A percentile compares a stretch with the other conserved stretches of the same genome.
Evolutionary conservation across 2,329 filamentous ascomycete species (phyloP).

Genomic region (Aschersonia sp.): DNA sequence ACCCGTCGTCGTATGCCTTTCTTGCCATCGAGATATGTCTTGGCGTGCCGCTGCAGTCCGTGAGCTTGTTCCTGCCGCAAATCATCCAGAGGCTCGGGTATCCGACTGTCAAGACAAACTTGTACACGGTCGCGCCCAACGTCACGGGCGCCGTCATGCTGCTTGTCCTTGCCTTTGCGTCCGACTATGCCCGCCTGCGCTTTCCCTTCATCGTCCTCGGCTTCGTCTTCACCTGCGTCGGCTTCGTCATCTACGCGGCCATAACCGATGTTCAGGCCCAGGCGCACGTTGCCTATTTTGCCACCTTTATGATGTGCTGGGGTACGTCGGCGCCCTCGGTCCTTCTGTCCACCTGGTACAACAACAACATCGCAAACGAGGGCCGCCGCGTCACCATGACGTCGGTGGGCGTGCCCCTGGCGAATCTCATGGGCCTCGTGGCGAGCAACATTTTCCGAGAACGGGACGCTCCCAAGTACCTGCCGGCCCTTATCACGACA

Average conservation of each 20-base stretch:
- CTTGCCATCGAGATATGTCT: constrained; percentile 41
- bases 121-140: constrained; percentile 73
- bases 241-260: constrained; percentile 65
- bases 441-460: constrained; percentile 53
- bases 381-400: constrained; percentile 56
- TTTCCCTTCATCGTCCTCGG: constrained; percentile 63
- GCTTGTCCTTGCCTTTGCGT: constrained; percentile 55
- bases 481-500: constrained; percentile 48
- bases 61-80: constrained; percentile 38
- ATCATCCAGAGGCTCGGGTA: constrained; percentile 35
- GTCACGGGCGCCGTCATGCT: constrained; percentile 59
- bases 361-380: constrained; percentile 71
- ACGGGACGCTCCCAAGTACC: constrained; percentile 51
- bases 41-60: constrained; percentile 42
- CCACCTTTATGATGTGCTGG: constrained; percentile 73
- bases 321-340: constrained; percentile 63
- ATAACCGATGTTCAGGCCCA: constrained; percentile 48
- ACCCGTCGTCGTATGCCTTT: constrained; percentile 33
- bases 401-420: constrained; percentile 56
- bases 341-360: constrained; percentile 52
- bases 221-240: constrained; percentile 59
- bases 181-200: constrained; percentile 49
- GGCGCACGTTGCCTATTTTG: constrained; percentile 56
- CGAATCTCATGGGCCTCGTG: constrained; percentile 64
- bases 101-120: constrained; percentile 47